Conservation (phyloP, 495 filamentous ascomycete species). For the Entonaema liquescens region DNA sequence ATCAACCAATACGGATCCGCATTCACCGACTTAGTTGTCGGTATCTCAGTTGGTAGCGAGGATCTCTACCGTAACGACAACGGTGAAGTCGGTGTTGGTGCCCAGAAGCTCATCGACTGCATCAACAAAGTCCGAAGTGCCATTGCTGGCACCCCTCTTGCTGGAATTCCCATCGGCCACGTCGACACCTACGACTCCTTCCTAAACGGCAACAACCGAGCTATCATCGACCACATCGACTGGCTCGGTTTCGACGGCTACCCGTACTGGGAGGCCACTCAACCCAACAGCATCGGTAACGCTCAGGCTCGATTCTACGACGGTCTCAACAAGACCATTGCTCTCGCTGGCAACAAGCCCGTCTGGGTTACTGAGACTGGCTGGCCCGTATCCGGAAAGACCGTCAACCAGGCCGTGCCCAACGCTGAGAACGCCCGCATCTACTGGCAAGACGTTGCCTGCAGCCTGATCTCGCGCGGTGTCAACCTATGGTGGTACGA, state of each 20-base stretch:
- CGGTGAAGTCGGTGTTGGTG: conserved; percentile 63
- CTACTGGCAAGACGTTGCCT: conserved; percentile 79
- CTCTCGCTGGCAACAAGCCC: conserved; percentile 67
- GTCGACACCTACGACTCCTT: conserved; percentile 88
- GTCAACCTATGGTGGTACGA: conserved; percentile 77
- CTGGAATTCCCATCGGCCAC: conserved; percentile 70
- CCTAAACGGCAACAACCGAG: conserved; percentile 72
- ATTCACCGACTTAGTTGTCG: conserved; percentile 71
- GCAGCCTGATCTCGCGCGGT: conserved; percentile 65
- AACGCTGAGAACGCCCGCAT: conserved; percentile 69
- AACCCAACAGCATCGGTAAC: conserved; percentile 68
- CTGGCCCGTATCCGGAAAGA: conserved; percentile 73
- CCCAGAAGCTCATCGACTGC: conserved; percentile 64
- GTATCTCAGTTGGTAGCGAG: conserved; percentile 86
- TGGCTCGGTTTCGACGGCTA: conserved; percentile 77
- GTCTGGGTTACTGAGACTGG: conserved; percentile 88
- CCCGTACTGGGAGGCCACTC: conserved; percentile 73
- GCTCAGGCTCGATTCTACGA: conserved; percentile 67
- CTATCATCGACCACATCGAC: conserved; percentile 70
- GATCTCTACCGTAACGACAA: conserved; percentile 79
- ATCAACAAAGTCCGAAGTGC: conserved; percentile 66
- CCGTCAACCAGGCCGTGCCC: conserved; percentile 66
- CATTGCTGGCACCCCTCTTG: conserved; percentile 64
- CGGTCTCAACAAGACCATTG: conserved; percentile 65
- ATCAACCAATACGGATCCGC: conserved; percentile 65